Base-by-base conservation (phyloP, 306 rosid genomes). In the Mimosa bimucronata region DNA sequence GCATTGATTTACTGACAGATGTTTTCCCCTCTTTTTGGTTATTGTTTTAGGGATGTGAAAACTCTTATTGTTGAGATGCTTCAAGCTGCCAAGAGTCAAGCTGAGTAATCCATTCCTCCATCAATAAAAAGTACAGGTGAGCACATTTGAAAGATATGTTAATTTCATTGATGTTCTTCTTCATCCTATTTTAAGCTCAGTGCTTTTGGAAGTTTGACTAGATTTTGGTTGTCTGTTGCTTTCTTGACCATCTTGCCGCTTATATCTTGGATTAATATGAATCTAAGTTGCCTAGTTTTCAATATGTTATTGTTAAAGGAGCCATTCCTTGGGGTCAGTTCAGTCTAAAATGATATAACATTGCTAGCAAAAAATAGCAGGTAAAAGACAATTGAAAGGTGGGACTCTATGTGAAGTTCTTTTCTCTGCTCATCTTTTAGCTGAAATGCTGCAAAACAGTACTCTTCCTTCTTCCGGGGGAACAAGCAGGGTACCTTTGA, bases 51-150 rank as follows among this genome's bases (percentile, higher is more conserved):
- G 91, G 97, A 90, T 70, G 94, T 95, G 73, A 95, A 95, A 94
- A 95, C 90, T 75, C 92, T 95, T 42, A 89, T 95, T 78, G 94
- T 95, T 76, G 98, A 95, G 88, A 95, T 95, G 98, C 94, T 95
- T 79, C 93, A 90, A 77, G 97, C 91, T 52, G 97, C 97, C 37
- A 86, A 75, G 81, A 81, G 92, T 77, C 85, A 85, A 71, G 84
- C 0, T 82, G 76, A 80, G 81, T 85, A 83, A 88, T 78, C 72
- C 41, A 88, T 80, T 76, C 34, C 74, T 57, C 66, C 66, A 72
- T 64, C 46, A 16, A 29, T 46, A 75, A 71, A 71, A 66, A 26
- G 78, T 88, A 79, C 30, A 75, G 82, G 95, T 89, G 53, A 0
- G 64, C 81, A 42, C 74, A 53, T 78, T 67, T 44, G 72, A 70